Base-by-base conservation (phyloP, 495 filamentous ascomycete species). In the Penicillium desertorum region DNA sequence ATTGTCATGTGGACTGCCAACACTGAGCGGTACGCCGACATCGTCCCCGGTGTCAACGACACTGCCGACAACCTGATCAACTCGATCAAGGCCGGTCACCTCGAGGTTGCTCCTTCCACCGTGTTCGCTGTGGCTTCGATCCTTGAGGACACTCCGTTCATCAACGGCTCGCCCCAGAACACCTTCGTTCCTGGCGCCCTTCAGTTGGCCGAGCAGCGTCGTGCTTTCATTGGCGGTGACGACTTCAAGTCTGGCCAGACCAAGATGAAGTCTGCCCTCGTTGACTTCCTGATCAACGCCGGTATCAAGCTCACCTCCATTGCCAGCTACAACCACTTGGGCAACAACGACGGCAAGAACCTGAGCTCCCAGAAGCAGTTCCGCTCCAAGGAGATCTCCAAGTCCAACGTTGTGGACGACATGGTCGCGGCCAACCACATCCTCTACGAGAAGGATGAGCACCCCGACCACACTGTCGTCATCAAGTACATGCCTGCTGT, bases 191-290 rank as follows among this genome's bases (percentile, higher is more conserved):
- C 94, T 2, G 94, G 94, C 64, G 88, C 86, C 45, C 87, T 97
- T 58, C 80, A 93, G 58, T 84, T 98, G 43, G 95, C 94, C n/a
- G 89, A 95, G 80, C 79, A 87, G 76, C 84, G 90, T 73, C 78
- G 81, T 56, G 84, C 95, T 30, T 98, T 97, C 81, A 91, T 98
- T 64, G 95, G 93, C 42, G 94, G 94, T 64, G 94, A 98, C 73
- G 94, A 98, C 79, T 98, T 98, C 86, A 98, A 98, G 84, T 98
- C 94, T 51, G 94, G 94, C 58, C 94, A 98, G 83, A 98, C 94
- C 66, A 98, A 98, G 86, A 98, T 98, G 94, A 98, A 98, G 76
- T 96, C 92, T 39, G 95, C 95, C 19, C 85, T 98, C 17, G 95
- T 98, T 17, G 94, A 98, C 78, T 98, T 98, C 82, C 76, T 98